A percentile compares a stretch with the other conserved stretches of the same genome.
phyloP scores from a whole-genome alignment of 1,284 basidiomycete genomes.

The Cerrena zonata region DNA sequence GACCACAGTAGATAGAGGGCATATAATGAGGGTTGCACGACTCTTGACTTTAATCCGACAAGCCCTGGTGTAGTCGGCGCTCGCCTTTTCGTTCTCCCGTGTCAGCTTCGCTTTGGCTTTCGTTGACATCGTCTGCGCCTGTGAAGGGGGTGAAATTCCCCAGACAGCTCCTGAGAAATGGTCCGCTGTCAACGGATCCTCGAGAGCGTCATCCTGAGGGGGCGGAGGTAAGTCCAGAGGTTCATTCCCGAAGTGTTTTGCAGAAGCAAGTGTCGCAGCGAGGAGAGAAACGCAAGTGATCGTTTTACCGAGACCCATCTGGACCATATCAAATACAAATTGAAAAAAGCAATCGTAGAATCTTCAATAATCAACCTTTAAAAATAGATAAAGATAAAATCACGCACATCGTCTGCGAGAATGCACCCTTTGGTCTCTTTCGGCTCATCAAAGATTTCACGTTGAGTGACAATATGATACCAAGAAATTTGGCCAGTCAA shows the following conservation, averaged over 20 bases:
- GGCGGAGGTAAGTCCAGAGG: slow-evolving; percentile 42
- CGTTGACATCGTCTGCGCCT: slow-evolving; percentile 24
- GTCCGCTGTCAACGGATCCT: slow-evolving; percentile 42
- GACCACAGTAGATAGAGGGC: slow-evolving; percentile 91
- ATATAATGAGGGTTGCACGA: slow-evolving; percentile 91
- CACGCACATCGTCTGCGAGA: slow-evolving; percentile 84
- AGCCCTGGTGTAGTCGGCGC: slow-evolving; percentile 61
- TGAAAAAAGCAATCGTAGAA: neutral
- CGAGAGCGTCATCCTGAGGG: slow-evolving; percentile 19
- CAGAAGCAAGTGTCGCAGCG: slow-evolving; percentile 74
- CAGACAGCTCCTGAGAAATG: slow-evolving; percentile 77
- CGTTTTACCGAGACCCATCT: slow-evolving; percentile 99
- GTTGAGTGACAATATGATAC: slow-evolving; percentile 83
- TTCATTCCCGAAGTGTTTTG: slow-evolving; percentile 60
- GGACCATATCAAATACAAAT: slow-evolving; percentile 10
- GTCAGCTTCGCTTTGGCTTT: slow-evolving; percentile 62
- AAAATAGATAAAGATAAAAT: slow-evolving; percentile 7
- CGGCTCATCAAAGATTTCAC: slow-evolving; percentile 64
- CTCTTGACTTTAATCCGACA: slow-evolving; percentile 75
- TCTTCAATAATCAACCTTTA: slow-evolving; percentile 3
- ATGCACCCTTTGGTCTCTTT: slow-evolving; percentile 84
- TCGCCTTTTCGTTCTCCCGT: slow-evolving; percentile 60
- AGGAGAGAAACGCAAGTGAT: slow-evolving; percentile 91
- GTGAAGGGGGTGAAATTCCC: slow-evolving; percentile 63
- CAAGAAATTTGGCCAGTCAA: slow-evolving; percentile 50